Percentiles rank a stretch among this genome's conserved stretches.
Conservation (phyloP, 805 yeast genomes). For the Cyberlindnera japonica region DNA sequence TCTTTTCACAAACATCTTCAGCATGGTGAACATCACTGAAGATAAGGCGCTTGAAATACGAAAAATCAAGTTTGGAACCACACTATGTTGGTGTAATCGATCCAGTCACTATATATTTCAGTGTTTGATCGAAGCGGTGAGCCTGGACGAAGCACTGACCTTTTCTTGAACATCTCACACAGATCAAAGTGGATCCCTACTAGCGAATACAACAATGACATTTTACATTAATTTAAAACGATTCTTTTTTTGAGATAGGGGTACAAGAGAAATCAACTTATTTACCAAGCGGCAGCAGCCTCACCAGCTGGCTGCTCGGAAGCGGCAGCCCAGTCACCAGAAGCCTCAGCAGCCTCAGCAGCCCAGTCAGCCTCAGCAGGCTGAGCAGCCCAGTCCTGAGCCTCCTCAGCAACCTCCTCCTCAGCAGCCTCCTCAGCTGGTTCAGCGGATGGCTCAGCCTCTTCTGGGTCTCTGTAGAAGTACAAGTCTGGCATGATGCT, state of each 20-base stretch:
- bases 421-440: conserved; percentile 49
- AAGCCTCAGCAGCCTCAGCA: conserved; percentile 62
- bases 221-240: conserved; percentile 8
- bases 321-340: conserved; percentile 58
- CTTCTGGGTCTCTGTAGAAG: conserved; percentile 99
- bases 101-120: too few relatives aligned
- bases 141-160: too few relatives aligned
- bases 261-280: conserved; percentile 15
- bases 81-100: too few relatives aligned
- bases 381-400: conserved; percentile 64
- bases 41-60: too few relatives aligned
- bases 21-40: too few relatives aligned
- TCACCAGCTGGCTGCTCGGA: conserved; percentile 32
- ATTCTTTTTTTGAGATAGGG: conserved; percentile 14
- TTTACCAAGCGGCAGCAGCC: conserved; percentile 29
- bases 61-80: too few relatives aligned
- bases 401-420: conserved; percentile 55
- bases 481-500: conserved; percentile 99
- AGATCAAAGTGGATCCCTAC: neutral
- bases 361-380: conserved; percentile 75
- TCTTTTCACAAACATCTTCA: too few relatives aligned
- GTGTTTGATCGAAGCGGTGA: too few relatives aligned
- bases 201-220: neutral
- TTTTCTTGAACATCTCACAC: too few relatives aligned
- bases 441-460: conserved; percentile 77